A percentile compares a stretch with the other conserved stretches of the same genome.
These are phyloP conservation scores for Sclerotinia glacialis DNA, from an alignment of 2,329 filamentous ascomycete genomes.

Conservation along the genomic window DNA sequence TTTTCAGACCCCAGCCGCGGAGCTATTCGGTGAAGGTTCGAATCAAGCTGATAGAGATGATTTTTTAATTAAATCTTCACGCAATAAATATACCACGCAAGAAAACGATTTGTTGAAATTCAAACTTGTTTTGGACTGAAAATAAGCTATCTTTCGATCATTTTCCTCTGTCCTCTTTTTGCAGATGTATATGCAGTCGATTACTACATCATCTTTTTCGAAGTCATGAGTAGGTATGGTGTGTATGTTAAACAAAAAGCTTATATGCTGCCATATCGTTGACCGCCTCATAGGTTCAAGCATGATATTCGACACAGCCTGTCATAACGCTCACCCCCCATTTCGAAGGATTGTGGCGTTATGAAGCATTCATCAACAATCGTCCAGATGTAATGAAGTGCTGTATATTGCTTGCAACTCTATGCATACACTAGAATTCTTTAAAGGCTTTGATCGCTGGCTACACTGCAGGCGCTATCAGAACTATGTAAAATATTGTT, in stretches of 20 bases:
- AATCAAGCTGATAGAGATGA: background rate
- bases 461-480: constrained; percentile 4
- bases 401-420: background rate
- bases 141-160: constrained; percentile 9
- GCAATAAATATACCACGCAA: background rate
- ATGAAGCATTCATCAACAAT: constrained; percentile 11
- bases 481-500: background rate
- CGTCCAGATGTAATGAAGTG: background rate
- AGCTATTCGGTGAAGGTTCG: background rate
- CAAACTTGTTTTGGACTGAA: background rate
- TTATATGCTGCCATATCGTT: constrained; percentile 3
- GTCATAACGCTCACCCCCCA: background rate
- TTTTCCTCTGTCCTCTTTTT: constrained; percentile 10
- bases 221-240: constrained; percentile 3
- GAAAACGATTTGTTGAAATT: constrained; percentile 4
- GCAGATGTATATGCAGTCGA: constrained; percentile 18
- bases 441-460: background rate
- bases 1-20: background rate
- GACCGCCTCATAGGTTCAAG: constrained; percentile 9
- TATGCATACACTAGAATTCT: background rate
- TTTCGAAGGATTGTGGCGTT: constrained; percentile 19
- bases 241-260: constrained; percentile 2
- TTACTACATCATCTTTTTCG: background rate
- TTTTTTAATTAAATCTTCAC: too few species aligned
- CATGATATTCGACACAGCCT: constrained; percentile 1